Base-by-base conservation (phyloP, 805 yeast species). In the Grigorovia transvaalensis region DNA sequence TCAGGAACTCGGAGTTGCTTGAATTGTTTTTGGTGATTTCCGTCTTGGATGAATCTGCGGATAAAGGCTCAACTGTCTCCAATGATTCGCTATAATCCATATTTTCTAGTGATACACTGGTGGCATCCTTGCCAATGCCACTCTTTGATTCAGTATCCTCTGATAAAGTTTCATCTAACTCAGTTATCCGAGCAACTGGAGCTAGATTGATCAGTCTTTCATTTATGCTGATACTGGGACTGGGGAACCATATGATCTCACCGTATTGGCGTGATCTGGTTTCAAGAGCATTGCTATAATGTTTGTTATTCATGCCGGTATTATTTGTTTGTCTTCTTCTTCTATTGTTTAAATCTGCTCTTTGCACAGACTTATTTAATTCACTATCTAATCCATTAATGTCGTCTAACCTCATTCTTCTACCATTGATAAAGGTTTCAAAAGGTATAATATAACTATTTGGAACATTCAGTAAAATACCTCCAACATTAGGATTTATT, bases 221-320 rank as follows among this genome's bases (percentile, higher is more conserved):
- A 6, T 69, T 61, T 18, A 78, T 61, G 33, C 73, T 68, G 11
- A 77, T 70, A 27, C 88, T 85, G 2, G 89, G 84, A 0, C 86
- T 79, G 59, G 83, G 74, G 64, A 79, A 84, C 86, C 89, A 85
- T 17, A 85, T 63, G 15, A 79, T 59, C 41, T 80, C 79, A 13
- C 72, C 73, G 41, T 61, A 56, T 19, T 56, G 55, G 20, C 56
- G 58, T 17, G 50, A 52, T 46, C 59, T 61, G 27, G 3, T 20
- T 49, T 51, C 15, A 60, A 53, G 27, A 23, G 6, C 27, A 45
- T 62, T 61, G 17, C 59, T 62, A 46, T 58, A 60, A 27, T 60
- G 57, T 13, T 38, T 38, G 42, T 8, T 38, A n/a, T 13, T 38
- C 8, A 8, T 3, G 17, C 15, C 15, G 8, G 8, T 8, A 38